Conservation (phyloP, 768 basidiomycete genomes). For the Lactifluus subvellereus region DNA sequence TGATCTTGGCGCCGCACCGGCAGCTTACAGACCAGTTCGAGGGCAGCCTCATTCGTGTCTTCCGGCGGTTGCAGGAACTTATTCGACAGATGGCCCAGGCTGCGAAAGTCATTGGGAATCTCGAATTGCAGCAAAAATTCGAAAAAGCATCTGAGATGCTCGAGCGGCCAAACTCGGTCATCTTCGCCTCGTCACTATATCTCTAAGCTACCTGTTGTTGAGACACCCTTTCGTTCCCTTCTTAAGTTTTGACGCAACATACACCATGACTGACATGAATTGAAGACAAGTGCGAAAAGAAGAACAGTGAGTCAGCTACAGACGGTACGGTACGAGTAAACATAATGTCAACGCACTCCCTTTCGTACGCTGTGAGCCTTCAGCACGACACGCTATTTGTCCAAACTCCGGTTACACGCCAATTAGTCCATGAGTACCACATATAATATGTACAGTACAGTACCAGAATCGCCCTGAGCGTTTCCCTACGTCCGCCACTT, state of each 20-base stretch:
- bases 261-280: background rate
- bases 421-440: background rate
- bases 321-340: background rate
- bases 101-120: constrained; percentile 94
- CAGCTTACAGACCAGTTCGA: constrained; percentile 96
- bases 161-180: constrained; percentile 89
- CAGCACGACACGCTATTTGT: constrained; percentile 43
- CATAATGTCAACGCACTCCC: background rate
- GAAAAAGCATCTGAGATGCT: constrained; percentile 89
- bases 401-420: constrained; percentile 48
- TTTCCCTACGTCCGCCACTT: constrained; percentile 62
- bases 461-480: constrained; percentile 47
- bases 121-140: constrained; percentile 90
- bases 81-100: constrained; percentile 94
- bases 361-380: background rate
- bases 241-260: background rate
- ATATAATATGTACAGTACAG: constrained; percentile 38
- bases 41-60: constrained; percentile 93
- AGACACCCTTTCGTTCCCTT: background rate
- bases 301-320: background rate
- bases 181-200: constrained; percentile 84
- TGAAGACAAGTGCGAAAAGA: background rate
- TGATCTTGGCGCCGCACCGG: background rate
- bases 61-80: constrained; percentile 89
- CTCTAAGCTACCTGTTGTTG: constrained; percentile 36